phyloP scores from a whole-genome alignment of 257 asterid species.

The Prunella vulgaris region DNA sequence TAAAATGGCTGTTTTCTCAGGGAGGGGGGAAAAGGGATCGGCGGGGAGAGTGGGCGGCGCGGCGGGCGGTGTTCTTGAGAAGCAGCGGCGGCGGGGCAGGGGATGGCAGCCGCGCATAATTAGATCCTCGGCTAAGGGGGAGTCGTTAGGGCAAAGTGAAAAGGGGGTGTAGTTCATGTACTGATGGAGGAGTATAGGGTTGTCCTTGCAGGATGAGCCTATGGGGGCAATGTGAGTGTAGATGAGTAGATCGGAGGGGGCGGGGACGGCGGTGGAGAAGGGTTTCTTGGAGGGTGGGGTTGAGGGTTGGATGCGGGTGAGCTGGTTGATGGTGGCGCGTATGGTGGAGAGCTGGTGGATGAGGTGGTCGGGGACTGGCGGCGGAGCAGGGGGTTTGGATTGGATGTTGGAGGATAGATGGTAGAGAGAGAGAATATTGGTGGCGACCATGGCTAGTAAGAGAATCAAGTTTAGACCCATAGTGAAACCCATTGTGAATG shows the following conservation, averaged over 20 bases:
- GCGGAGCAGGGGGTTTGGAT: slow-evolving; percentile 47
- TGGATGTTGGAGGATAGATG: slow-evolving; percentile 91
- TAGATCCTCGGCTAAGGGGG: slow-evolving; percentile 63
- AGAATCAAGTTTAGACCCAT: slow-evolving; percentile 86
- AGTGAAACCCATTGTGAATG: slow-evolving; percentile 63
- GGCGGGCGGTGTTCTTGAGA: slow-evolving; percentile 52
- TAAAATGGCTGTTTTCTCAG: slow-evolving; percentile 57
- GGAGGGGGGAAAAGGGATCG: slow-evolving; percentile 62
- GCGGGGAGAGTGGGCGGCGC: slow-evolving; percentile 44
- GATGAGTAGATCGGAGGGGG: slow-evolving; percentile 85
- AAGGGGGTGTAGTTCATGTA: slow-evolving; percentile 93
- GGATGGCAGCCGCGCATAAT: slow-evolving; percentile 95
- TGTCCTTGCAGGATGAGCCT: slow-evolving; percentile 80
- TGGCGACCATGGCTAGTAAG: slow-evolving; percentile 88
- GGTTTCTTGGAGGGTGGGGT: slow-evolving; percentile 32
- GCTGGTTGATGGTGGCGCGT: slow-evolving; percentile 95
- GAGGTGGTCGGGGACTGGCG: slow-evolving; percentile 88
- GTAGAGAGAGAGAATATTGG: slow-evolving; percentile 94
- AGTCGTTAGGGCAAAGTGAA: slow-evolving; percentile 63
- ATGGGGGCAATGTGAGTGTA: slow-evolving; percentile 80
- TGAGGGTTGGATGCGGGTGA: slow-evolving; percentile 67
- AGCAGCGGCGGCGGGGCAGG: slow-evolving; percentile 96
- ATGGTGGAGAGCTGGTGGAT: slow-evolving; percentile 91
- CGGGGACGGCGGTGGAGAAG: slow-evolving; percentile 26
- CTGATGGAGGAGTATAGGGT: slow-evolving; percentile 66